Evolutionary conservation across 768 basidiomycete species (phyloP), one percentile per base, ranked within the genome.

Genomic region (Lactifluus subvellereus): DNA sequence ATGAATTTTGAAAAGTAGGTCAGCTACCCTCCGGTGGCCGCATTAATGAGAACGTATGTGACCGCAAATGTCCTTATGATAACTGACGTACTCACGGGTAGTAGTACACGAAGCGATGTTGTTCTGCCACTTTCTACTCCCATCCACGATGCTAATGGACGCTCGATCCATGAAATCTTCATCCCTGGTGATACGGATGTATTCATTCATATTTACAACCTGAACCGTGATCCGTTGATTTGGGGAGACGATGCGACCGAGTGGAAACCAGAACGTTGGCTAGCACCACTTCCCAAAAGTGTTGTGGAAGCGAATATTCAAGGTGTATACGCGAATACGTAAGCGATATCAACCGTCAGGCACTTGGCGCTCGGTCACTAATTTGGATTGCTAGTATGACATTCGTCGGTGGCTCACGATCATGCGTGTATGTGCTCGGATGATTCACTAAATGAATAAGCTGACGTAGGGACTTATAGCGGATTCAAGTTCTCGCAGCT

Each of bases 221-320:
- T 27, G 27, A 27, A 27, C 27, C 27, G 27, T 3, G 27, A 27
- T 27, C 27, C 27, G 27, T 27, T 3, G 27, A 27, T 27, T 11
- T 80, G 79, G 79, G 79, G 79, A 1, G 65, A 67, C 7, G 79
- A 80, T 63, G 72, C 76, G 3, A 43, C 72, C 9, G 75, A 76
- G 57, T 81, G 76, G 75, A 77, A 72, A 57, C 78, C 79, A 9
- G 78, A 79, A 57, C 72, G 79, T 40, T 80, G 77, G 77, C 67
- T 79, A 5, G 45, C 51, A 30, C 68, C 67, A 9, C 59, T 71
- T 9, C 70, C 69, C 0, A 30, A 62, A 8, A 62, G 58, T n/a
- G 69, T 72, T 38, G 60, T 66, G 8, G 27, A 27, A 2, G 27
- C 27, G 27, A 27, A 27, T 27, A 27, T 27, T 27, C 27, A 27